These are phyloP conservation scores for Suillus clintonianus DNA, from an alignment of 768 basidiomycete genomes.

Conservation along the genomic window DNA sequence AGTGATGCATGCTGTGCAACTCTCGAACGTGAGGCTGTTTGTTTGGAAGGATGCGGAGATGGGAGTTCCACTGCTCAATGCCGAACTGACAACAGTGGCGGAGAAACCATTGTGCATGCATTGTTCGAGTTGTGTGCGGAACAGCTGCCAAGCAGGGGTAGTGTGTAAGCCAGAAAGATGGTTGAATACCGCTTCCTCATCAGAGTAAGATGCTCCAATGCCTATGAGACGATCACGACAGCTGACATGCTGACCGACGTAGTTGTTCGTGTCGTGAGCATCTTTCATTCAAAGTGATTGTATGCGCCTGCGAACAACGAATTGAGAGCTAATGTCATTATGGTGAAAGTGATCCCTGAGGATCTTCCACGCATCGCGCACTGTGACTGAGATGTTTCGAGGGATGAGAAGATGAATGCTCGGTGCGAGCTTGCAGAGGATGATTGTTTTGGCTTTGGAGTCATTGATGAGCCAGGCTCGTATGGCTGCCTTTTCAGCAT, in stretches of 20 bases:
- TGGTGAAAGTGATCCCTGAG: neutral
- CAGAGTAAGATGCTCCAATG: neutral
- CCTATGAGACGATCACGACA: neutral
- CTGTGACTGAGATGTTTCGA: neutral
- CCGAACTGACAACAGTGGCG: neutral
- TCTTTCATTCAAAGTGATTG: neutral
- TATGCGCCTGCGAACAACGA: neutral
- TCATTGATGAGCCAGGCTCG: neutral
- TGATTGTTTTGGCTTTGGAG: neutral
- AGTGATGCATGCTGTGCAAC: neutral
- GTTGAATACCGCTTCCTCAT: neutral
- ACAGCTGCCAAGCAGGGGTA: neutral
- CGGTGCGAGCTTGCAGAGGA: neutral
- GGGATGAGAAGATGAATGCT: neutral
- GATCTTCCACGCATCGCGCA: neutral
- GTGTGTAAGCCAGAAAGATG: neutral
- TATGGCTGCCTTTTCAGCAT: conserved; percentile 2
- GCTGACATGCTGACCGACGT: neutral
- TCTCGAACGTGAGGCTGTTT: neutral
- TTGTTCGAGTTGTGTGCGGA: neutral
- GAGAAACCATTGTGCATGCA: neutral
- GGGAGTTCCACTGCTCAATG: neutral
- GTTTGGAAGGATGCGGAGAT: neutral
- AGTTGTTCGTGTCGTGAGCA: neutral
- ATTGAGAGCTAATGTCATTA: neutral